These are phyloP conservation scores for Lactarius tabidus DNA, from an alignment of 768 basidiomycete genomes.

Conservation along the genomic window DNA sequence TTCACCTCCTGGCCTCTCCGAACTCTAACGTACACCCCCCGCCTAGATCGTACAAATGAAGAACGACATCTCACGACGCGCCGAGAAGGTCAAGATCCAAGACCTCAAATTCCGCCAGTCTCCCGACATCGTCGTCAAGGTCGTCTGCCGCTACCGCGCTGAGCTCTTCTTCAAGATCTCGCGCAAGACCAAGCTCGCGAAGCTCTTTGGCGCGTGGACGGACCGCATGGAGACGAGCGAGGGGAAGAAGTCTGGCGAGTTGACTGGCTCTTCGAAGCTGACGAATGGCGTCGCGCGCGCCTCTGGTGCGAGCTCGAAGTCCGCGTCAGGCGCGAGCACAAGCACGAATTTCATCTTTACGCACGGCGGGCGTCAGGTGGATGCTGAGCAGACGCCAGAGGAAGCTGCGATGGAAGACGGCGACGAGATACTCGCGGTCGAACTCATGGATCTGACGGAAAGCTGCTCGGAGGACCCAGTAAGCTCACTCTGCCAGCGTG, in stretches of 20 bases:
- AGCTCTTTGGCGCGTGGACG: slow-evolving; percentile 84
- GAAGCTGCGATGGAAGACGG: slow-evolving; percentile 85
- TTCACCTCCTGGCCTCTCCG: neutral
- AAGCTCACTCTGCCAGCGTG: neutral
- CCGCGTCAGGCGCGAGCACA: slow-evolving; percentile 29
- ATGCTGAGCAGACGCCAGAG: slow-evolving; percentile 79
- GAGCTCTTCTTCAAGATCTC: slow-evolving; percentile 93
- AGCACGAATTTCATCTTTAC: slow-evolving; percentile 82
- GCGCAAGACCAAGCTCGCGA: slow-evolving; percentile 80
- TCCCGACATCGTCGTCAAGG: slow-evolving; percentile 89
- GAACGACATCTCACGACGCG: slow-evolving; percentile 73
- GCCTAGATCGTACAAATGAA: slow-evolving; percentile 73
- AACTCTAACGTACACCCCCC: neutral
- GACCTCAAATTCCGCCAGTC: slow-evolving; percentile 79
- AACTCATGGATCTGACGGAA: slow-evolving; percentile 86
- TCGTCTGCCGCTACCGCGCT: slow-evolving; percentile 83
- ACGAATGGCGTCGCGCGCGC: slow-evolving; percentile 24
- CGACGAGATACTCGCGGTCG: slow-evolving; percentile 85
- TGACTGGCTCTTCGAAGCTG: slow-evolving; percentile 6
- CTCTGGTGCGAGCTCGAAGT: slow-evolving; percentile 34
- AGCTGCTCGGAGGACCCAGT: slow-evolving; percentile 62
- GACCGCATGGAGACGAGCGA: slow-evolving; percentile 67
- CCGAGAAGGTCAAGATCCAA: slow-evolving; percentile 72
- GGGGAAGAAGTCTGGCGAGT: slow-evolving; percentile 43
- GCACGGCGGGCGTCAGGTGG: slow-evolving; percentile 74